Percentiles rank a stretch among this genome's conserved stretches.
phyloP scores from a whole-genome alignment of 345 rosid species.

The Eucalyptus curtisii region DNA sequence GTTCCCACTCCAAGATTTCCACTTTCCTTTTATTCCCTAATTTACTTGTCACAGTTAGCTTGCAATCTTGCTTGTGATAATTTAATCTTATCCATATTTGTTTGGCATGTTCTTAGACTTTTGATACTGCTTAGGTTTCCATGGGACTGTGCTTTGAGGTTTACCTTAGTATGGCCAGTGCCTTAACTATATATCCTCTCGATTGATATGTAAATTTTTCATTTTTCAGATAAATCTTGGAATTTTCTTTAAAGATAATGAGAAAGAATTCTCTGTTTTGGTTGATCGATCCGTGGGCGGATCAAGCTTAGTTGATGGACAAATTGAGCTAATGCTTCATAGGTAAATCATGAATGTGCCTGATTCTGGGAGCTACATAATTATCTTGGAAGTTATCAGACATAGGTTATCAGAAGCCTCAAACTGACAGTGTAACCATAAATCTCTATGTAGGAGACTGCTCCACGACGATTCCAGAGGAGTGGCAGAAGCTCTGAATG shows the following conservation, averaged over 20 bases:
- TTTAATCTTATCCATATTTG: background rate
- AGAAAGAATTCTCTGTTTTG: conserved; percentile 78
- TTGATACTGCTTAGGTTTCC: background rate
- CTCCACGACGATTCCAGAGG: conserved; percentile 89
- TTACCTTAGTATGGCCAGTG: background rate
- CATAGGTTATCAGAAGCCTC: background rate
- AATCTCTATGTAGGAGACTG: conserved; percentile 50
- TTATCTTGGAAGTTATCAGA: background rate
- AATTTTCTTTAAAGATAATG: conserved; percentile 60
- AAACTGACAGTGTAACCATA: background rate
- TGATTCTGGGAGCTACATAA: background rate
- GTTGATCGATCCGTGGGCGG: conserved; percentile 92
- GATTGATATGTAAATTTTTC: background rate
- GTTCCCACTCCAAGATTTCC: background rate
- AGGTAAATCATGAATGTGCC: conserved; percentile 33
- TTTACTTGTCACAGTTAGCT: background rate
- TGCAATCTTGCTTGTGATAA: background rate
- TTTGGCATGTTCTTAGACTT: background rate
- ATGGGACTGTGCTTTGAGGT: background rate
- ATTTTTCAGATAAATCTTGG: conserved; percentile 81
- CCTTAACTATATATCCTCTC: background rate
- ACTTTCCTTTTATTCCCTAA: background rate
- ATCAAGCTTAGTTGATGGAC: conserved; percentile 82
- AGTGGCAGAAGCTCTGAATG: conserved; percentile 78
- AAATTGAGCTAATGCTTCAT: conserved; percentile 94